These are phyloP conservation scores for Colletotrichum sp. DNA, from an alignment of 2,329 filamentous ascomycete genomes.

Conservation along the genomic window DNA sequence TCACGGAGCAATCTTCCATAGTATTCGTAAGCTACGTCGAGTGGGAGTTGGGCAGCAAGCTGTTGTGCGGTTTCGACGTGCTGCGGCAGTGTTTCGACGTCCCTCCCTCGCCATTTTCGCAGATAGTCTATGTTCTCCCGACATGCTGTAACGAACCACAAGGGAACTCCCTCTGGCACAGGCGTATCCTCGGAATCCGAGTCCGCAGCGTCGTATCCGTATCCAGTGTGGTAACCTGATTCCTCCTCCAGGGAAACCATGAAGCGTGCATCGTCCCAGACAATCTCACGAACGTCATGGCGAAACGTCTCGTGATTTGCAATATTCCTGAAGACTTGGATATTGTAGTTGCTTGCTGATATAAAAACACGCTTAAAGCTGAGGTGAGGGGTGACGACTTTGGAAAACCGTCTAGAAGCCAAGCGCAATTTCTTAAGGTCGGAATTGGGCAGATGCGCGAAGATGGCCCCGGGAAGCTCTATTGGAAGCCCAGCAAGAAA, in stretches of 20 bases:
- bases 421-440: constrained; percentile 2
- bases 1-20: neutral
- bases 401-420: neutral
- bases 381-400: neutral
- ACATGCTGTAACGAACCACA: neutral
- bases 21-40: neutral
- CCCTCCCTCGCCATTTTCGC: neutral
- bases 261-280: constrained; percentile 39
- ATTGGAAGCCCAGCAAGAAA: neutral
- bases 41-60: neutral
- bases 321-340: constrained; percentile 39
- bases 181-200: neutral
- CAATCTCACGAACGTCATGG: constrained; percentile 36
- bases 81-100: neutral
- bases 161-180: neutral
- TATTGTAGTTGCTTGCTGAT: constrained; percentile 41
- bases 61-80: neutral
- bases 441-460: neutral
- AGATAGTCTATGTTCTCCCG: neutral
- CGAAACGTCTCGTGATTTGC: constrained; percentile 38
- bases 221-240: neutral
- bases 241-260: neutral
- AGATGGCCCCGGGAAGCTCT: neutral
- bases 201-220: neutral
- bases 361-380: constrained; percentile 37